phyloP scores from a whole-genome alignment of 495 filamentous ascomycete genomes.

The Trichoderma asperelloides region DNA sequence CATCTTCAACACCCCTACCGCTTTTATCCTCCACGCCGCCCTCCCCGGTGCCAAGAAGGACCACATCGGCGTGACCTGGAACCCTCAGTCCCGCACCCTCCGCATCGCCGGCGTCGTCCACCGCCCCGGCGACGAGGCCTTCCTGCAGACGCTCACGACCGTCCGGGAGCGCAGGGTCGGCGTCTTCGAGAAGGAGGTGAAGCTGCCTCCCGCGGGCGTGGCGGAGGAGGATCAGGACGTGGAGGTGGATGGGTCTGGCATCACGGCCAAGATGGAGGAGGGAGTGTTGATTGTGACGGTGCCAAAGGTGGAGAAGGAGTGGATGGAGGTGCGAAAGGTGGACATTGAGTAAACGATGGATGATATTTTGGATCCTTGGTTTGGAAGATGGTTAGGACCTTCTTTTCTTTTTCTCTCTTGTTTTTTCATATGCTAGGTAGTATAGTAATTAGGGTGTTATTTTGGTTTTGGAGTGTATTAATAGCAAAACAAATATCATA shows the following conservation, averaged over 20 bases:
- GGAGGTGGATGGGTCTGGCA: conserved; percentile 52
- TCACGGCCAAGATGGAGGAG: conserved; percentile 64
- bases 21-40: conserved; percentile 61
- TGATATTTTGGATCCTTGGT: too few species aligned
- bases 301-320: conserved; percentile 56
- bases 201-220: conserved; percentile 35
- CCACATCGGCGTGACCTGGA: conserved; percentile 68
- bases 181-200: conserved; percentile 61
- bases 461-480: too few species aligned
- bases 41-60: conserved; percentile 70
- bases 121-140: conserved; percentile 60
- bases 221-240: conserved; percentile 40
- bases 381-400: not conserved
- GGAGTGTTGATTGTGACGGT: conserved; percentile 43
- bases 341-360: conserved; percentile 41
- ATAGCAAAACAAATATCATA: too few species aligned
- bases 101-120: conserved; percentile 62
- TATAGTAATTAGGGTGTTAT: too few species aligned
- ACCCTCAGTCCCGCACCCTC: conserved; percentile 55
- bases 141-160: conserved; percentile 51
- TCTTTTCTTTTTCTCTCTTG: too few species aligned
- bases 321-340: conserved; percentile 51
- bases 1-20: conserved; percentile 56
- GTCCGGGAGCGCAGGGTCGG: conserved; percentile 58
- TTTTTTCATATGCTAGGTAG: too few species aligned